Conservation (phyloP, 1,139 yeast species). For the Yamadazyma siamensis region DNA sequence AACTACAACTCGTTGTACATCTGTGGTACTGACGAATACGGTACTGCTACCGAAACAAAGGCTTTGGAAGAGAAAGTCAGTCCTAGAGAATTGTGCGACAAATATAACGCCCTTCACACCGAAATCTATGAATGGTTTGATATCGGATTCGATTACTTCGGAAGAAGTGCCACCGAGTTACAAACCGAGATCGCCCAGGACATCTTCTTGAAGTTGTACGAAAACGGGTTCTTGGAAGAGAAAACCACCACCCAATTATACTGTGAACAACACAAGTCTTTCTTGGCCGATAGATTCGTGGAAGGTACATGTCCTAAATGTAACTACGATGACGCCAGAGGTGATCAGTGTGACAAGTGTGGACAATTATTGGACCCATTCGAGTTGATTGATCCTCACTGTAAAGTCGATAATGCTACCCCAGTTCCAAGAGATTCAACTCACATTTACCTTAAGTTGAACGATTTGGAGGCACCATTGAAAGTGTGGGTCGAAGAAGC, state of each 20-base stretch:
- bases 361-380: conserved; percentile 87
- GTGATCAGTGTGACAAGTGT: conserved; percentile 98
- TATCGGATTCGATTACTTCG: conserved; percentile 90
- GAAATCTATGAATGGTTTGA: conserved; percentile 97
- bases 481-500: conserved; percentile 70
- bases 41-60: conserved; percentile 98
- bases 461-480: conserved; percentile 75
- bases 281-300: conserved; percentile 92
- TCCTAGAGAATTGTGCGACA: conserved; percentile 86
- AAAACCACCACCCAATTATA: conserved; percentile 85
- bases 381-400: conserved; percentile 89
- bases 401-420: conserved; percentile 82
- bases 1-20: conserved; percentile 81
- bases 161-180: conserved; percentile 88
- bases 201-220: conserved; percentile 69
- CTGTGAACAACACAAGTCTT: conserved; percentile 87
- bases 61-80: conserved; percentile 91
- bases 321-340: conserved; percentile 93
- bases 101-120: conserved; percentile 80
- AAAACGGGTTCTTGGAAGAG: conserved; percentile 80
- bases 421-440: conserved; percentile 82
- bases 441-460: conserved; percentile 79
- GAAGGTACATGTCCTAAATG: conserved; percentile 98
- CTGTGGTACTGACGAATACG: conserved; percentile 99
- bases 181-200: conserved; percentile 97